These are phyloP conservation scores for Diophrys sp. DNA, from an alignment of 73 alveolate genomes.

Conservation along the genomic window DNA sequence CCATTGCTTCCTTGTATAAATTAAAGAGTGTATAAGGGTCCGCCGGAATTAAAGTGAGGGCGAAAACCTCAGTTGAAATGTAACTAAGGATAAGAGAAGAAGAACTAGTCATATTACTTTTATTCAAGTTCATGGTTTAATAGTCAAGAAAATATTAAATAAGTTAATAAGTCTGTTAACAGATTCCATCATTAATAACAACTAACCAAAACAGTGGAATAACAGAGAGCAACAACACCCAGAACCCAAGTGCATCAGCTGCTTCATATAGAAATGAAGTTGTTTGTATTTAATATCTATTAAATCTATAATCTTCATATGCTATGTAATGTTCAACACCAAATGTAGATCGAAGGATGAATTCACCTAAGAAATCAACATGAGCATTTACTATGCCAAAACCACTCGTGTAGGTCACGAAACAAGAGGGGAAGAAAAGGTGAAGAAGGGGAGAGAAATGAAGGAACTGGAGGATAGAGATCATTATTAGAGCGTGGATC, in stretches of 20 bases:
- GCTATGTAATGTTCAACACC: neutral
- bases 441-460: neutral
- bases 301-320: neutral
- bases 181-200: too few species aligned
- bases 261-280: neutral
- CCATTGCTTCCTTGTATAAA: too few species aligned
- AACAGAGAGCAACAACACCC: neutral
- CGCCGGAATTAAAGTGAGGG: too few species aligned
- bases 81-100: too few species aligned
- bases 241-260: neutral
- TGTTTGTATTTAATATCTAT: neutral
- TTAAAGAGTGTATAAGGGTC: too few species aligned
- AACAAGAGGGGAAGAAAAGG: neutral
- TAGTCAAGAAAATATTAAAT: too few species aligned
- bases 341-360: neutral
- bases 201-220: neutral
- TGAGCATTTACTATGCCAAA: neutral
- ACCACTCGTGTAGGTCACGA: neutral
- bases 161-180: too few species aligned
- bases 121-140: too few species aligned
- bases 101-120: too few species aligned
- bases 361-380: neutral
- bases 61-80: too few species aligned
- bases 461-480: neutral
- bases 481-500: neutral